Evolutionary conservation across 139 green algal species (phyloP).

Genomic region (Tetraselmis striata): DNA sequence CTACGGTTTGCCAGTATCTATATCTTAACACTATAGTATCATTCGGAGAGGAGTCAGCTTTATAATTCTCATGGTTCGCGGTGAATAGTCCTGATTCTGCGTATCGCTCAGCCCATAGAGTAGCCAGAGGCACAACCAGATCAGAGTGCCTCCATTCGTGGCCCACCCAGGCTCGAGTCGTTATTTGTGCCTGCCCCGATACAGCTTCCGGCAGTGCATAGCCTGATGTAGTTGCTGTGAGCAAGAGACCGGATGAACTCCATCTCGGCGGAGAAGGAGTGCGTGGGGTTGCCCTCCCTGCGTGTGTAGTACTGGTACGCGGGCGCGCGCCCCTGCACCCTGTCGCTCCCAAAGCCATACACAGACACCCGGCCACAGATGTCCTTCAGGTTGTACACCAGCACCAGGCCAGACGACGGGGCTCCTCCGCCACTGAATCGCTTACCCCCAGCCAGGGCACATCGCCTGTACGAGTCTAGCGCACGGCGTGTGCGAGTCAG

Average conservation of each 20-base stretch:
- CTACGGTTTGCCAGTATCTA: no score
- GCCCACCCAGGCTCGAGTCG: no score
- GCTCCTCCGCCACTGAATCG: background rate
- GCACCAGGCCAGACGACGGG: background rate
- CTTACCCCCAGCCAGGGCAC: background rate
- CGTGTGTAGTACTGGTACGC: background rate
- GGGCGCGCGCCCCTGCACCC: background rate
- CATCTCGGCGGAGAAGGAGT: background rate
- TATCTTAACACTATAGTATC: no score
- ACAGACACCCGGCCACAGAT: background rate
- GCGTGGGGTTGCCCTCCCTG: background rate
- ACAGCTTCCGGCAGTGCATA: background rate
- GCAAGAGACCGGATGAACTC: background rate
- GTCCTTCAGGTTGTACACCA: background rate
- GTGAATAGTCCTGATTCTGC: no score
- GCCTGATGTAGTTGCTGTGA: background rate
- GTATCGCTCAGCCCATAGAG: no score
- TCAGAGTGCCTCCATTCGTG: no score
- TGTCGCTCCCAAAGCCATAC: background rate
- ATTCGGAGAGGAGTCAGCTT: no score
- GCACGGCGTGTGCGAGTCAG: background rate
- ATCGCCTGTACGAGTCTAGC: background rate
- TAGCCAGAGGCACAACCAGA: no score
- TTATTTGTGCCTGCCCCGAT: background rate
- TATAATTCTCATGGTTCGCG: no score